A percentile compares a stretch with the other conserved stretches of the same genome.
These are phyloP conservation scores for Dioscorea dumetorum DNA, from an alignment of 106 monocot genomes.

Conservation along the genomic window DNA sequence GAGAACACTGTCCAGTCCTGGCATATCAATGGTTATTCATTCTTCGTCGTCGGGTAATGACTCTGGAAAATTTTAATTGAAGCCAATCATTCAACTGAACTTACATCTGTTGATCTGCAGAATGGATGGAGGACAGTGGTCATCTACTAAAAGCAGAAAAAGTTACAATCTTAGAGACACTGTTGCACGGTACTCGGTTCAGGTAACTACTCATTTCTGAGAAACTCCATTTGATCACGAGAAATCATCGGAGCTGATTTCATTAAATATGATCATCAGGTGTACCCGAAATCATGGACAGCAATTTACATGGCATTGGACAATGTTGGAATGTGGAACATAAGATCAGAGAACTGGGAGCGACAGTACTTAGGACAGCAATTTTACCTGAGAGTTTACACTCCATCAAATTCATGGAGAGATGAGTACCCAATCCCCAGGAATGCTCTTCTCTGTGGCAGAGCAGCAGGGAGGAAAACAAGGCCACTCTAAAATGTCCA, in stretches of 20 bases:
- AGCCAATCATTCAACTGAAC: background rate
- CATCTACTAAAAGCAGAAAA: constrained; percentile 22
- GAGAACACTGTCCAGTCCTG: constrained; percentile 52
- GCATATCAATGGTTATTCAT: constrained; percentile 63
- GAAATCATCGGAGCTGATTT: no score
- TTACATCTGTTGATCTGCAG: constrained; percentile 4
- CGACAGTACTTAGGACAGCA: constrained; percentile 63
- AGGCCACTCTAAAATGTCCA: constrained; percentile 25
- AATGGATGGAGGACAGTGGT: constrained; percentile 50
- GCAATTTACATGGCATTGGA: constrained; percentile 54
- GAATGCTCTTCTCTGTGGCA: constrained; percentile 53
- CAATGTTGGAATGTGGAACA: constrained; percentile 71
- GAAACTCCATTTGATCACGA: no score
- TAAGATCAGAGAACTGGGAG: constrained; percentile 59
- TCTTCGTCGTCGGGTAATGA: constrained; percentile 59
- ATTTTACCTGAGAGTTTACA: constrained; percentile 55
- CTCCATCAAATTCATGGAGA: constrained; percentile 53
- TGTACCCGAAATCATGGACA: constrained; percentile 51
- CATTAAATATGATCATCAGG: constrained; percentile 15
- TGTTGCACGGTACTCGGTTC: constrained; percentile 30
- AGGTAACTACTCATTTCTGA: constrained; percentile 11
- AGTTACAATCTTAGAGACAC: constrained; percentile 39
- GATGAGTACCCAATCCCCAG: constrained; percentile 44
- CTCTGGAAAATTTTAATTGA: background rate
- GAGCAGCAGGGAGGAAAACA: constrained; percentile 36